Evolutionary conservation across 306 rosid genomes (phyloP), one percentile per base, ranked within the genome.

Genomic region (Cyclanthera cordifolia): DNA sequence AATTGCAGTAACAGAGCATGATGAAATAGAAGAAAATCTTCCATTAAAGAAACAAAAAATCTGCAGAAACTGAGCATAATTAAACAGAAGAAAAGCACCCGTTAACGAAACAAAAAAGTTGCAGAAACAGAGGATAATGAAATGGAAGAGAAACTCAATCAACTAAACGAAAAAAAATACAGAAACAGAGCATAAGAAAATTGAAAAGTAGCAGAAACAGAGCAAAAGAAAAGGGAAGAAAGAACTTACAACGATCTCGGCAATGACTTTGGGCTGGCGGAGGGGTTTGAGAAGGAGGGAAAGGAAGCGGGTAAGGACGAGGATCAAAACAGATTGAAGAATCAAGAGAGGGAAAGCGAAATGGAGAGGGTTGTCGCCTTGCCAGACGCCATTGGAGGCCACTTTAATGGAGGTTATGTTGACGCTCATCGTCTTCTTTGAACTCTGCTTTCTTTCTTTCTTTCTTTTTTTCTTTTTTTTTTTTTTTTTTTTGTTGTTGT

Each of bases 241-340:
- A 0, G 17, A 11, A 61, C 84, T 0, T 80, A 86, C 95, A 2
- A 83, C 74, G 6, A 91, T 91, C 39, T 91, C 97, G 0, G 95
- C 96, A 0, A 91, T 85, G 75, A 88, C 97, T 81, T 84, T 88
- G 27, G 96, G 97, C 48, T 91, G 96, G 6, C 88, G 91, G 71
- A 91, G 95, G 27, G 97, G 95, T 65, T 91, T 91, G 81, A 88
- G 71, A 50, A 86, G 78, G 66, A 88, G 72, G 5, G 88, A 80
- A 14, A 91, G 91, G 81, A 69, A 63, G 76, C 95, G 95, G 51
- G 79, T 71, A 4, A 88, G 59, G 32, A 66, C 4, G 32, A 91
- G 77, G 61, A 91, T 81, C 4, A 88, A 43, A 56, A 70, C 76
- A 67, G 71, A 80, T 61, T 91, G 97, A 45, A 85, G 25, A 2